Evolutionary conservation across 768 basidiomycete genomes (phyloP).

Genomic region (Agrocybe pediades): DNA sequence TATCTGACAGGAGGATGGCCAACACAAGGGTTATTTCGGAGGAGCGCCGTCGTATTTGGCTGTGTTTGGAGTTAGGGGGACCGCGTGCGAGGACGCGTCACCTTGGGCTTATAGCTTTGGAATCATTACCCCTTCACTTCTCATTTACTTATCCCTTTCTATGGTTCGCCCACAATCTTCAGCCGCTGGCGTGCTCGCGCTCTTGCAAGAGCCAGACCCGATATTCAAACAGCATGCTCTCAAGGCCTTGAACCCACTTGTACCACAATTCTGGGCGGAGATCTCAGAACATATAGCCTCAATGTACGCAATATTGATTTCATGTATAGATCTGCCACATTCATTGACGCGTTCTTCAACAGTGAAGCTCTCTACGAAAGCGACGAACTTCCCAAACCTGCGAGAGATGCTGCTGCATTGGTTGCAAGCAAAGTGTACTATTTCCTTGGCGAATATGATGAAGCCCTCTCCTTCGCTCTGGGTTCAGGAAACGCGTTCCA

Average conservation of each 20-base stretch:
- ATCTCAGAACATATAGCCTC: constrained; percentile 91
- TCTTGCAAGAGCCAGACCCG: constrained; percentile 87
- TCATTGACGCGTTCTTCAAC: constrained; percentile 14
- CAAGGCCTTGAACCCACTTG: constrained; percentile 75
- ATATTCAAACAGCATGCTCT: constrained; percentile 92
- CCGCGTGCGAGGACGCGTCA: constrained; percentile 46
- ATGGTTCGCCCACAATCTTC: constrained; percentile 80
- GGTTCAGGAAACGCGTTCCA: constrained; percentile 88
- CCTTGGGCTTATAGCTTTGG: constrained; percentile 27
- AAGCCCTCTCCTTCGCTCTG: constrained; percentile 93
- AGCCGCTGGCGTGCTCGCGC: constrained; percentile 87
- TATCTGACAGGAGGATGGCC: constrained; percentile 5
- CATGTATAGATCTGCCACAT: constrained; percentile 4
- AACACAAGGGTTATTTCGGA: constrained; percentile 38
- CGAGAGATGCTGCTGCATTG: constrained; percentile 83
- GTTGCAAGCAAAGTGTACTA: constrained; percentile 99
- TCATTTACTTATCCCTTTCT: constrained; percentile 20
- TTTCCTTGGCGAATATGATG: constrained; percentile 93
- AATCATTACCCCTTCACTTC: constrained; percentile 22
- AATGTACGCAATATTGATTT: constrained; percentile 62
- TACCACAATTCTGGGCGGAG: constrained; percentile 98
- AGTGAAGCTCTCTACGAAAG: constrained; percentile 93
- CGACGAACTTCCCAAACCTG: constrained; percentile 68
- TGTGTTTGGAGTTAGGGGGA: constrained; percentile 26
- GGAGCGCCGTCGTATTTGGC: constrained; percentile 29